These are phyloP conservation scores for Hygrocybe coccinea DNA, from an alignment of 768 basidiomycete genomes.

Conservation along the genomic window DNA sequence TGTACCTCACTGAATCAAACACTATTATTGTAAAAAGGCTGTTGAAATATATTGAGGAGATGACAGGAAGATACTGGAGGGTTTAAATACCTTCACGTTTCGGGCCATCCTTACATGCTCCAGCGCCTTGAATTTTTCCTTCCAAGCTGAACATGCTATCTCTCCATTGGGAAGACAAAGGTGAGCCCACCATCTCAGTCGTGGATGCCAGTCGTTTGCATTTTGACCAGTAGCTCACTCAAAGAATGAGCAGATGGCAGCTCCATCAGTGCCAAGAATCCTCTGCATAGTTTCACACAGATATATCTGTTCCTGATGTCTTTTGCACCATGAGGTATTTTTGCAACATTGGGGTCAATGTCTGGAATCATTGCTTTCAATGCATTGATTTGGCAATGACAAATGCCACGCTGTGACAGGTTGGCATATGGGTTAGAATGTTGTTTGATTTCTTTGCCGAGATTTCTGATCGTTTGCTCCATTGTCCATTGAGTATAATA, in stretches of 20 bases:
- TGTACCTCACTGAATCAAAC: neutral
- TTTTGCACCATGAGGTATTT: constrained; percentile 4
- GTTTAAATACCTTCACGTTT: neutral
- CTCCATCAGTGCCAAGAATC: neutral
- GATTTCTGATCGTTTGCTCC: constrained; percentile 17
- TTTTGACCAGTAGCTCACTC: no score
- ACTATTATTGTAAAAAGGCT: neutral
- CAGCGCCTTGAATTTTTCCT: constrained; percentile 6
- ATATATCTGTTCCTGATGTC: neutral
- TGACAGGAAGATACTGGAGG: neutral
- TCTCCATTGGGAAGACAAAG: constrained; percentile 24
- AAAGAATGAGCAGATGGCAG: neutral
- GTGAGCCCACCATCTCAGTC: constrained; percentile 16
- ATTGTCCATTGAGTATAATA: constrained; percentile 16
- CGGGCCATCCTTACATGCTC: neutral
- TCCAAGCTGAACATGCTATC: constrained; percentile 19
- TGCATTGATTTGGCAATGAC: constrained; percentile 1
- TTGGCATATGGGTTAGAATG: constrained; percentile 20
- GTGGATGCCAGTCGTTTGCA: no score
- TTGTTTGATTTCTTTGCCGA: constrained; percentile 16
- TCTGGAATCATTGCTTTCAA: constrained; percentile 4
- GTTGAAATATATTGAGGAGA: neutral
- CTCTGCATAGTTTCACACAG: neutral
- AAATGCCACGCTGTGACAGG: constrained; percentile 13
- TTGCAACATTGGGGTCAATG: constrained; percentile 22